Evolutionary conservation across 139 green algal genomes (phyloP).

Genomic region (Picochlorum sp.): DNA sequence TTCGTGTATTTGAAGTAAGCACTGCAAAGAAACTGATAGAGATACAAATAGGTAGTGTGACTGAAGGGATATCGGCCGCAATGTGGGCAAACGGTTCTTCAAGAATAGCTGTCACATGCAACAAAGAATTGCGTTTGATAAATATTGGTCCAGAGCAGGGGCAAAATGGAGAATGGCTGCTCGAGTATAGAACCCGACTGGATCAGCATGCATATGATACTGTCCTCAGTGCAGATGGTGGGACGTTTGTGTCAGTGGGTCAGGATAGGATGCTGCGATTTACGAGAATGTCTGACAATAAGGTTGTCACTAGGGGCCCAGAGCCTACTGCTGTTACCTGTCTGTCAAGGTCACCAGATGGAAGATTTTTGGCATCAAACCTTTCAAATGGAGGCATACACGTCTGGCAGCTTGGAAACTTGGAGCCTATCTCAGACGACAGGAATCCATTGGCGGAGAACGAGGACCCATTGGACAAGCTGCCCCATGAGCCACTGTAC

Average conservation of each 20-base stretch:
- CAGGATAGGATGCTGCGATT: conserved; percentile 45
- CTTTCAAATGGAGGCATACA: conserved; percentile 17
- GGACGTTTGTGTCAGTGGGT: conserved; percentile 45
- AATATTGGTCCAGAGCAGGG: conserved; percentile 1
- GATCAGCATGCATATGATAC: conserved; percentile 68
- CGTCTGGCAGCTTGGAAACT: conserved; percentile 23
- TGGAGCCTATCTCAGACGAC: not conserved
- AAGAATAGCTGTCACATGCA: conserved; percentile 53
- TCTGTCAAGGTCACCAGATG: conserved; percentile 47
- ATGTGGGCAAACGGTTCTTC: conserved; percentile 55
- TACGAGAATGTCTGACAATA: conserved; percentile 39
- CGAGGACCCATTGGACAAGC: conserved; percentile 9
- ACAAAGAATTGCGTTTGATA: conserved; percentile 28
- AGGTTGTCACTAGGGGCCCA: conserved; percentile 27
- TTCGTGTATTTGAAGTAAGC: conserved; percentile 43
- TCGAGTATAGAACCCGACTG: conserved; percentile 16
- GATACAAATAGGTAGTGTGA: not conserved
- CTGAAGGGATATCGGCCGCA: conserved; percentile 41
- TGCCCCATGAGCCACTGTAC: conserved; percentile 2
- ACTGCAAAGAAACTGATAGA: conserved; percentile 9
- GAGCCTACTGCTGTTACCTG: conserved; percentile 24
- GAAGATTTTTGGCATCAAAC: conserved; percentile 49
- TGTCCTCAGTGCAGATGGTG: conserved; percentile 51
- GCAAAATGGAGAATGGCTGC: conserved; percentile 8
- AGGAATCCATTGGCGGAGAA: not conserved